Conservation (phyloP, 2,329 filamentous ascomycete genomes). For the Parafenestella ontariensis region DNA sequence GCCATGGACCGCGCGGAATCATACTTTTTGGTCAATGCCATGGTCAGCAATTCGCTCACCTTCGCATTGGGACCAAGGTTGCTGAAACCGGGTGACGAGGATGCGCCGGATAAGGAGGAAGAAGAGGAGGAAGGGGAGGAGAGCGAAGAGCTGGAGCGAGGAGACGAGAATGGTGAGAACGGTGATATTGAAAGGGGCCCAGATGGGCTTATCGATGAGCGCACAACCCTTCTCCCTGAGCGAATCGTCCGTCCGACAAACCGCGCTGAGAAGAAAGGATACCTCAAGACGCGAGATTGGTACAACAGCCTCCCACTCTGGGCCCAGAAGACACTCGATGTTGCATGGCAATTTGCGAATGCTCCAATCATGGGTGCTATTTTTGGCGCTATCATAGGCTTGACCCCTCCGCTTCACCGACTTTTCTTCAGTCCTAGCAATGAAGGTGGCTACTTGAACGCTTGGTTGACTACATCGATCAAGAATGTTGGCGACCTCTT, state of each 20-base stretch:
- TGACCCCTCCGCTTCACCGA: slow-evolving; percentile 65
- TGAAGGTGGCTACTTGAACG: slow-evolving; percentile 69
- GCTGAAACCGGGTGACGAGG: slow-evolving; percentile 57
- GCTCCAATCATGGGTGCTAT: slow-evolving; percentile 67
- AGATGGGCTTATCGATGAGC: slow-evolving; percentile 49
- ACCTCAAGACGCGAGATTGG: slow-evolving; percentile 41
- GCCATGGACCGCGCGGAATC: slow-evolving; percentile 67
- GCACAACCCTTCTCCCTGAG: slow-evolving; percentile 60
- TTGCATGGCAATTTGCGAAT: slow-evolving; percentile 64
- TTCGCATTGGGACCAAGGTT: slow-evolving; percentile 69
- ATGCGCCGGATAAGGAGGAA: slow-evolving; percentile 46
- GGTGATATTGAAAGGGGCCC: slow-evolving; percentile 33
- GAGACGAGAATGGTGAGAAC: slow-evolving; percentile 29
- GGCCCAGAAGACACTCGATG: slow-evolving; percentile 50
- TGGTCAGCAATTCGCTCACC: slow-evolving; percentile 68
- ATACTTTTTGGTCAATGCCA: slow-evolving; percentile 71
- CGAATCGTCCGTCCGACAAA: slow-evolving; percentile 38
- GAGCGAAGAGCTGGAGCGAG: slow-evolving; percentile 22
- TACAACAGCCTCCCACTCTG: slow-evolving; percentile 48
- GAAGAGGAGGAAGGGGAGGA: neutral
- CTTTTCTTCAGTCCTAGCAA: slow-evolving; percentile 66
- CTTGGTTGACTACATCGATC: slow-evolving; percentile 69
- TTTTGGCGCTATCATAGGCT: slow-evolving; percentile 65
- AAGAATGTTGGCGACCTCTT: slow-evolving; percentile 70
- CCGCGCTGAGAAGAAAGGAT: slow-evolving; percentile 40